These are phyloP conservation scores for Selenicereus undatus DNA, from an alignment of 148 eudicot genomes.

Conservation along the genomic window DNA sequence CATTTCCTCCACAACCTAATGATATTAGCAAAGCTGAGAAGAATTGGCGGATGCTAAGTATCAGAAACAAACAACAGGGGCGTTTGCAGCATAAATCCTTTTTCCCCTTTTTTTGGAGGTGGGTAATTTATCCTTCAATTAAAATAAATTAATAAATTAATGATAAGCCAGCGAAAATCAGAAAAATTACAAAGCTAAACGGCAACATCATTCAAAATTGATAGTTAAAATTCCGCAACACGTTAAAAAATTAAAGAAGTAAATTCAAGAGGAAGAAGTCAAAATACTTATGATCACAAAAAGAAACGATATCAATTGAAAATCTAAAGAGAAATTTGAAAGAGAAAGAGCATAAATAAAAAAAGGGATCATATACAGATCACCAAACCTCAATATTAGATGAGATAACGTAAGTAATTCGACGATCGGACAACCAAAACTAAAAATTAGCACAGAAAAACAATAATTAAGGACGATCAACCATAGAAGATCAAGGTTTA, in stretches of 20 bases:
- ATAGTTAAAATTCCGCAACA: background rate
- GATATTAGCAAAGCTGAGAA: background rate
- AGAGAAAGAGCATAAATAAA: background rate
- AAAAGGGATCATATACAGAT: background rate
- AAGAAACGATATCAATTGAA: background rate
- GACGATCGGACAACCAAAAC: conserved; percentile 10
- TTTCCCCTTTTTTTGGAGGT: background rate
- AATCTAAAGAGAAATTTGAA: background rate
- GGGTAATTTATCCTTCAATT: no score
- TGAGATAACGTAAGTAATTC: background rate
- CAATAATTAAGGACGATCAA: background rate
- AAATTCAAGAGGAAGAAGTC: background rate
- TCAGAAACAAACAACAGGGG: background rate
- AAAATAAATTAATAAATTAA: no score
- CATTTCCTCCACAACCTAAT: background rate
- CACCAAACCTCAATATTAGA: background rate
- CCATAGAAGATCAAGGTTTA: conserved; percentile 9
- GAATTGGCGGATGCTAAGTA: background rate
- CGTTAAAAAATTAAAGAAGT: background rate
- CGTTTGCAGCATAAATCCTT: background rate
- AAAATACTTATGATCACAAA: background rate
- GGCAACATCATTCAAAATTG: background rate
- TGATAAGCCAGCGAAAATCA: background rate
- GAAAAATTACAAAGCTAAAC: background rate
- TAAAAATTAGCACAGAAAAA: background rate